These are phyloP conservation scores for Xylaria digitata DNA, from an alignment of 2,329 filamentous ascomycete species.

Conservation along the genomic window DNA sequence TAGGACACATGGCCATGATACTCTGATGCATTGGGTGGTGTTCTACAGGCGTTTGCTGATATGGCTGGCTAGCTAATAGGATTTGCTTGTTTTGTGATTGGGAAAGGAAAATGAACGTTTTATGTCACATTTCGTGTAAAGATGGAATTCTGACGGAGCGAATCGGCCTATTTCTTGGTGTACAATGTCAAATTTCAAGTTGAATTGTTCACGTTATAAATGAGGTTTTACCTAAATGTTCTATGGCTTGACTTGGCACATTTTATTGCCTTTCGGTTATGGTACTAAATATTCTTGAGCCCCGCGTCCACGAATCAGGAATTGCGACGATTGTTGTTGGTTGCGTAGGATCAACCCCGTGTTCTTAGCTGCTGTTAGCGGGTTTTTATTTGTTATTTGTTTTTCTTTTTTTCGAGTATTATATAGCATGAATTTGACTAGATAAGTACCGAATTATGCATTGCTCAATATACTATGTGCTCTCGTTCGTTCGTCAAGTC, in stretches of 20 bases:
- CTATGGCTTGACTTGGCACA: neutral
- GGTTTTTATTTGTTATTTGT: neutral
- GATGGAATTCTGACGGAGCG: conserved; percentile 5
- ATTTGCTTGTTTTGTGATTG: conserved; percentile 23
- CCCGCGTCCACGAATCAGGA: conserved; percentile 17
- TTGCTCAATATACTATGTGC: neutral
- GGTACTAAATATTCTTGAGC: neutral
- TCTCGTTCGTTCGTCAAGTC: neutral
- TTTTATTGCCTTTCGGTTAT: conserved; percentile 5
- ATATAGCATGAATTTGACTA: neutral
- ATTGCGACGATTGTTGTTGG: conserved; percentile 1
- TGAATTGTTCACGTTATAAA: neutral
- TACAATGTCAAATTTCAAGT: neutral
- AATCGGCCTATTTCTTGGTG: neutral
- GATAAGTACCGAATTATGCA: neutral
- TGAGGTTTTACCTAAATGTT: neutral
- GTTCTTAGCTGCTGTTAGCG: conserved; percentile 1
- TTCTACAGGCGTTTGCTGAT: conserved; percentile 36
- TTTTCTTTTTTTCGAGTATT: neutral
- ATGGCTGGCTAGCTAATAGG: conserved; percentile 38
- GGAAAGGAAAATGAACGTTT: conserved; percentile 35
- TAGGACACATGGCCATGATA: conserved; percentile 42
- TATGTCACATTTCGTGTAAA: conserved; percentile 12
- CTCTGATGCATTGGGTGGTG: conserved; percentile 39
- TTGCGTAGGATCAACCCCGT: conserved; percentile 6